Percentiles rank a stretch among this genome's conserved stretches.
Conservation (phyloP, 2,329 filamentous ascomycete species). For the Scedosporium dehoogii region DNA sequence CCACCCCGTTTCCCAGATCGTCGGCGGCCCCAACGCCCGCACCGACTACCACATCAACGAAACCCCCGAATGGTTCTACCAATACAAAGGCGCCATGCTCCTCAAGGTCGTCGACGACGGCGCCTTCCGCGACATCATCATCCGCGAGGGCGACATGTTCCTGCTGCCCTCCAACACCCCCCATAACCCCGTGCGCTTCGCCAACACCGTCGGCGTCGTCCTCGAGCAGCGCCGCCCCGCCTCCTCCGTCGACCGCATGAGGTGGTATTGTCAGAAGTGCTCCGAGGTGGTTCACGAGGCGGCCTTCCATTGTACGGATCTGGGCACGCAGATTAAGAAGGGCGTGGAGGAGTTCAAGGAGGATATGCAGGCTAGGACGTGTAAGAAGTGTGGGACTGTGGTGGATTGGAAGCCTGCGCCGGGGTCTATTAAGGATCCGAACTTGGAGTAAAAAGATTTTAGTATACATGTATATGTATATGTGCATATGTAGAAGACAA, state of each 20-base stretch:
- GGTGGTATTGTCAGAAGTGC: conserved; percentile 81
- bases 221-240: conserved; percentile 74
- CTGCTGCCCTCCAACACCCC: conserved; percentile 88
- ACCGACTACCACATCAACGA: conserved; percentile 98
- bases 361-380: conserved; percentile 59
- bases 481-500: not conserved
- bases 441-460: conserved; percentile 25
- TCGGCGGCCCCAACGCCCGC: conserved; percentile 89
- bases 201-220: conserved; percentile 86
- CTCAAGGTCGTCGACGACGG: conserved; percentile 76
- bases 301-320: conserved; percentile 76
- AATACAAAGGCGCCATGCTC: conserved; percentile 86
- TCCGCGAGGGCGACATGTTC: conserved; percentile 90
- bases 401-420: conserved; percentile 60
- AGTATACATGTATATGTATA: not conserved
- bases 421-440: conserved; percentile 50
- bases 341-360: conserved; percentile 75
- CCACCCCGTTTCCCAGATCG: conserved; percentile 45
- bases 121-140: conserved; percentile 73
- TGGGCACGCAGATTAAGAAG: conserved; percentile 89
- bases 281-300: conserved; percentile 71
- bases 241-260: conserved; percentile 63
- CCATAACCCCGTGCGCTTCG: conserved; percentile 90
- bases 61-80: conserved; percentile 97
- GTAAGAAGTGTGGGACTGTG: conserved; percentile 64